These are phyloP conservation scores for Plantago major DNA, from an alignment of 257 asterid genomes.

Conservation along the genomic window DNA sequence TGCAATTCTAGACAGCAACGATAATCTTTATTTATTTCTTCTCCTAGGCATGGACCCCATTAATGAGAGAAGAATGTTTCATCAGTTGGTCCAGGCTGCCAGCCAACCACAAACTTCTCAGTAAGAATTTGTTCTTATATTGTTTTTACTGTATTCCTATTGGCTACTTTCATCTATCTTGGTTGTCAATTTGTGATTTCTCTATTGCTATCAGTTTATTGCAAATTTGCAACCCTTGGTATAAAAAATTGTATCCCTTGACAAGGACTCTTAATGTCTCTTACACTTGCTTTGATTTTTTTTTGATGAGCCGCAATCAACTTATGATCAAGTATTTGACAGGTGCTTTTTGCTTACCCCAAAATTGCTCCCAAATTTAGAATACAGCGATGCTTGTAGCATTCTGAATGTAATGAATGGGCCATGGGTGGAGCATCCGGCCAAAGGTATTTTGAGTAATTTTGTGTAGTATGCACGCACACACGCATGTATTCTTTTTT, in stretches of 20 bases:
- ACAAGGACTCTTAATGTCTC: too few relatives aligned
- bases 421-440: conserved; percentile 87
- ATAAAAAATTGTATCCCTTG: too few relatives aligned
- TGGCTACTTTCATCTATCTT: not conserved
- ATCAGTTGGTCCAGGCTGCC: conserved; percentile 92
- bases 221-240: too few relatives aligned
- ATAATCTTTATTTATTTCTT: conserved; percentile 16
- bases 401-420: conserved; percentile 82
- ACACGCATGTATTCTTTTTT: not conserved
- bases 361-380: conserved; percentile 72
- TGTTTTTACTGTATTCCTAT: not conserved
- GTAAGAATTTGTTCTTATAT: conserved; percentile 43
- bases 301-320: not conserved
- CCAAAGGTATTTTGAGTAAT: conserved; percentile 55
- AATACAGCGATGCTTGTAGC: conserved; percentile 78
- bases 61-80: conserved; percentile 97
- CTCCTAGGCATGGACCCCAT: conserved; percentile 92
- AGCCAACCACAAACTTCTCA: conserved; percentile 90
- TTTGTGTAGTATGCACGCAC: not conserved
- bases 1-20: conserved; percentile 7
- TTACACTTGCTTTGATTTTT: too few relatives aligned
- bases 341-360: conserved; percentile 97
- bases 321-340: conserved; percentile 21
- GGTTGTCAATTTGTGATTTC: too few relatives aligned
- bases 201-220: too few relatives aligned